Evolutionary conservation across 768 basidiomycete species (phyloP).

Genomic region (Mycena amicta): DNA sequence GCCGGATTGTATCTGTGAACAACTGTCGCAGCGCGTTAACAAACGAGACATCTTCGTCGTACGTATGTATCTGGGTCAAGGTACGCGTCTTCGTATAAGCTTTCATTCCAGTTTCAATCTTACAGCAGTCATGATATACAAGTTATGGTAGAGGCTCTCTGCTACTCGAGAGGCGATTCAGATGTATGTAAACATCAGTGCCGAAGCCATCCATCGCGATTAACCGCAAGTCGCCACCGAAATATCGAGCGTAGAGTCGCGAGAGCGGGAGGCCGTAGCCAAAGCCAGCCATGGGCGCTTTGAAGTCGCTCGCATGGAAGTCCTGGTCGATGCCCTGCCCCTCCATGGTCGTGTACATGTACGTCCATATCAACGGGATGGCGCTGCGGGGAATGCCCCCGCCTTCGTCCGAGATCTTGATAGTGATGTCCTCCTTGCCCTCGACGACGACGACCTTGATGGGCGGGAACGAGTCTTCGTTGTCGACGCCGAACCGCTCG

Average conservation of each 20-base stretch:
- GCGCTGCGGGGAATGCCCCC: conserved; percentile 90
- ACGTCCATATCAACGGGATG: conserved; percentile 97
- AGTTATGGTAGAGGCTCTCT: conserved; percentile 72
- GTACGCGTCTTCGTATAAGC: no score
- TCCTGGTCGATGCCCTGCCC: conserved; percentile 73
- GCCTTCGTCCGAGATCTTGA: conserved; percentile 98
- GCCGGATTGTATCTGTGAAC: no score
- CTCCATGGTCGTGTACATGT: conserved; percentile 93
- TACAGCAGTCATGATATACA: no score
- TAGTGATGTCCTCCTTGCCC: conserved; percentile 97
- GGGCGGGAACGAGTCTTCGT: conserved; percentile 79
- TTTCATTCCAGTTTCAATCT: no score
- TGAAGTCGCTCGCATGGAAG: conserved; percentile 86
- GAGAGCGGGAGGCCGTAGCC: conserved; percentile 94
- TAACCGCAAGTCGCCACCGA: conserved; percentile 88
- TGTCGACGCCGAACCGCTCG: conserved; percentile 83
- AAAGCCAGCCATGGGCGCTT: conserved; percentile 97
- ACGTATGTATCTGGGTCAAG: no score
- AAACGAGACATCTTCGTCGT: no score
- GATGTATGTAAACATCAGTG: conserved; percentile 91
- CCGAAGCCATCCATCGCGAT: conserved; percentile 99
- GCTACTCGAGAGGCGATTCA: conserved; percentile 83
- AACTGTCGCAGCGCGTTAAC: no score
- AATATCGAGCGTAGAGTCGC: conserved; percentile 93
- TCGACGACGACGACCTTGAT: conserved; percentile 96